These are phyloP conservation scores for Picea mariana DNA, from an alignment of 83 land plant genomes.

Conservation along the genomic window DNA sequence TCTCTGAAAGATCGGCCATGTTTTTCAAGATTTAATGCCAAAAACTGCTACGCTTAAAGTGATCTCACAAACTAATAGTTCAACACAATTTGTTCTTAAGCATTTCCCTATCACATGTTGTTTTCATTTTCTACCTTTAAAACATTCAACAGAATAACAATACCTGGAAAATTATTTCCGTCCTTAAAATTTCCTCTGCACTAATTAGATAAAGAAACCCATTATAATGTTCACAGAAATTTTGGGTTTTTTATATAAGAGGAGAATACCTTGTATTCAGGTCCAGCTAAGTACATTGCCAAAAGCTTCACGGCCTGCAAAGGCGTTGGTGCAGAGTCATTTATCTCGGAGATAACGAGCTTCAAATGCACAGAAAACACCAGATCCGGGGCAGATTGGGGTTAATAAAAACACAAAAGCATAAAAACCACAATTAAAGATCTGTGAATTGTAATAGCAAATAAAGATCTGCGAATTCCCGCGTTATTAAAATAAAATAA, in stretches of 20 bases:
- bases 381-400: neutral
- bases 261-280: conserved; percentile 64
- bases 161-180: too few relatives aligned
- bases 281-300: conserved; percentile 79
- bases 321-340: conserved; percentile 79
- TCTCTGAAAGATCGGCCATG: too few relatives aligned
- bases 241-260: neutral
- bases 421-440: conserved; percentile 12
- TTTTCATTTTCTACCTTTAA: too few relatives aligned
- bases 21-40: too few relatives aligned
- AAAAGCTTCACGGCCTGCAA: conserved; percentile 96
- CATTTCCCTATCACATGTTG: too few relatives aligned
- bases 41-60: too few relatives aligned
- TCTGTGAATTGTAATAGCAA: neutral
- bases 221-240: too few relatives aligned
- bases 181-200: too few relatives aligned
- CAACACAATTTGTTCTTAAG: too few relatives aligned
- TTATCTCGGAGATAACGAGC: conserved; percentile 95
- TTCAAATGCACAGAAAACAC: conserved; percentile 23
- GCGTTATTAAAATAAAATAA: neutral
- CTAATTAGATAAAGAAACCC: too few relatives aligned
- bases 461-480: neutral
- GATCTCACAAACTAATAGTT: too few relatives aligned
- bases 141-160: too few relatives aligned
- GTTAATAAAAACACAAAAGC: neutral